A percentile compares a stretch with the other conserved stretches of the same genome.
Evolutionary conservation across 2,329 filamentous ascomycete species (phyloP).

Genomic region (Orbilia blumenaviensis): DNA sequence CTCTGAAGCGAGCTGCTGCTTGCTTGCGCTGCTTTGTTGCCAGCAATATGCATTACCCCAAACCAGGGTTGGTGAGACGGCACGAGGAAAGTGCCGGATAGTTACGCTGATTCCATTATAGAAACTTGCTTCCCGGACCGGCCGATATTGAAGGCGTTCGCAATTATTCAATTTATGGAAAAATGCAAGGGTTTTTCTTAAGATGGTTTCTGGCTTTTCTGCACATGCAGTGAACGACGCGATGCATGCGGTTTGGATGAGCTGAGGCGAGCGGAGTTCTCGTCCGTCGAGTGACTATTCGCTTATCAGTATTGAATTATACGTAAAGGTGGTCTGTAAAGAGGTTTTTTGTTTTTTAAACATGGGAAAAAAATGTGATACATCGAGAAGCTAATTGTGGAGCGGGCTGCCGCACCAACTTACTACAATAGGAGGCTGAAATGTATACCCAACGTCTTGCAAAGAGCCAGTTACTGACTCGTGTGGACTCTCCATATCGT

Average conservation of each 20-base stretch:
- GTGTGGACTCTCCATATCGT: neutral
- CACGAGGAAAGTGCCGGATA: constrained; percentile 13
- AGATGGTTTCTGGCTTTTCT: neutral
- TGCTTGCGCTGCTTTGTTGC: constrained; percentile 5
- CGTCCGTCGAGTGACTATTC: neutral
- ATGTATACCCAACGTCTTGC: neutral
- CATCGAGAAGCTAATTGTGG: neutral
- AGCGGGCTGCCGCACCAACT: neutral
- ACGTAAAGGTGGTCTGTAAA: constrained; percentile 1
- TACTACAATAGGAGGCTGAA: neutral
- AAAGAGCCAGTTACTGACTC: neutral
- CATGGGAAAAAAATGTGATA: constrained; percentile 8
- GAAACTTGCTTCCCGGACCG: neutral
- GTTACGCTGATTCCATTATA: neutral
- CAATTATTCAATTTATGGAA: neutral
- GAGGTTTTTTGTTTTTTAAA: neutral
- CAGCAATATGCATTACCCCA: constrained; percentile 14
- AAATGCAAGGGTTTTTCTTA: neutral
- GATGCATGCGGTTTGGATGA: constrained; percentile 9
- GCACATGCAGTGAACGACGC: constrained; percentile 16
- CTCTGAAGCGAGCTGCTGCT: constrained; percentile 7
- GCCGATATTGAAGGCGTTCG: neutral
- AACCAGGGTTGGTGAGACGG: constrained; percentile 24
- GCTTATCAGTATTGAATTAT: neutral
- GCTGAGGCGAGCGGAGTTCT: constrained; percentile 4